Evolutionary conservation across 2,329 filamentous ascomycete species (phyloP), one percentile per base, ranked within the genome.

Genomic region (Arachnomyces sp.): DNA sequence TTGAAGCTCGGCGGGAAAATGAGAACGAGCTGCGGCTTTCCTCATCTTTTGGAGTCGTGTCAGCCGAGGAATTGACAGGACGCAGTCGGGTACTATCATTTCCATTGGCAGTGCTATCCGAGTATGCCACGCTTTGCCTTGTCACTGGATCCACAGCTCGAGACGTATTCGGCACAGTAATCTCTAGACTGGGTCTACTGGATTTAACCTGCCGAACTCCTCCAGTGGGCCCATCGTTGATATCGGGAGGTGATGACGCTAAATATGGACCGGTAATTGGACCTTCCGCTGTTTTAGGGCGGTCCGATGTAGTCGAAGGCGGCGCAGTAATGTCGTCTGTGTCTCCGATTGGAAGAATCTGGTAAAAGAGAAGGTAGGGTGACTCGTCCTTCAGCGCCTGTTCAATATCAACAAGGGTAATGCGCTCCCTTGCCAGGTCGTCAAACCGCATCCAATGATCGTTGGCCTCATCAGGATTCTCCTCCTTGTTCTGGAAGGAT

Each of bases 341-440:
- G 41, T 89, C 84, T 20, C 86, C 77, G 54, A 93, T 87, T 0
- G 90, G 89, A 20, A 93, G 76, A 31, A 96, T 85, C 60, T 95
- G 90, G 56, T 95, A 98, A 61, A 96, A 96, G 0, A 98, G 70
- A 5, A 96, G 74, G 58, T 96, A 96, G 0, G 92, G 90, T 59
- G 87, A 93, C 59, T 95, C 89, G n/a, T 82, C 75, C 49, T 78
- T 82, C 36, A 96, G 66, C 0, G 85, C 82, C 49, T 82, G 66
- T 45, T 84, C 81, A 47, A 95, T 82, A 53, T 93, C 78, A 36
- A 95, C 80, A 40, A 82, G 73, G 0, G 72, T 73, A 2, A 96
- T 82, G 17, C 90, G 77, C 41, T 80, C 73, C 28, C 75, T 68
- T 1, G 77, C 67, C n/a, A 96, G 69, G 58, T 98, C 92, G 56